Conservation (phyloP, 345 rosid species). For the Microthlaspi erraticum region DNA sequence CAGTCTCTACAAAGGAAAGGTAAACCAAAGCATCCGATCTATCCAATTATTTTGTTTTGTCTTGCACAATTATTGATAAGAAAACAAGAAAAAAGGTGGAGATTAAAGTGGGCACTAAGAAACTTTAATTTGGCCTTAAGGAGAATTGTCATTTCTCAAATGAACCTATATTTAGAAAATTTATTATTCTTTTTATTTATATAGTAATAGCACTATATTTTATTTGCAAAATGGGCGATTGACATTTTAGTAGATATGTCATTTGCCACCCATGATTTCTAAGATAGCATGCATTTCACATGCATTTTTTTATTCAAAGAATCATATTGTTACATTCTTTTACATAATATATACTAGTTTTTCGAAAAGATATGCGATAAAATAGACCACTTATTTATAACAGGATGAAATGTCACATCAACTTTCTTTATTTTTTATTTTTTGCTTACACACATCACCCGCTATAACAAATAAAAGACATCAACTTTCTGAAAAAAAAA, state of each 20-base stretch:
- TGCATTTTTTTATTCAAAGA: neutral
- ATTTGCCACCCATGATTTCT: neutral
- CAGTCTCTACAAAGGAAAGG: constrained; percentile 62
- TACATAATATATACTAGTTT: neutral
- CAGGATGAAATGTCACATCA: neutral
- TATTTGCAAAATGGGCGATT: neutral
- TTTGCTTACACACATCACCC: too few species aligned
- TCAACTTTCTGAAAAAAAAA: neutral
- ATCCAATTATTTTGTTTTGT: neutral
- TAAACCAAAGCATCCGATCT: constrained; percentile 17
- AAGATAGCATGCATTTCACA: neutral
- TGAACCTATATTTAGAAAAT: too few species aligned
- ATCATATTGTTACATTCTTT: neutral
- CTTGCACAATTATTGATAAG: neutral
- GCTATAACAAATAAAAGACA: too few species aligned
- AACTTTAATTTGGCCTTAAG: neutral
- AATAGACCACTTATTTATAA: neutral
- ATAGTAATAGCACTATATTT: neutral
- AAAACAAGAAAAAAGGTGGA: neutral
- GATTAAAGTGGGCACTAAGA: neutral
- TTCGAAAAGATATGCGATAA: neutral
- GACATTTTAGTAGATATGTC: neutral
- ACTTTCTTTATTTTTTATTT: neutral
- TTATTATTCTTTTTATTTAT: neutral
- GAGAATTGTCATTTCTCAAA: neutral